These are phyloP conservation scores for Grammothele lineata DNA, from an alignment of 768 basidiomycete species.

Conservation along the genomic window DNA sequence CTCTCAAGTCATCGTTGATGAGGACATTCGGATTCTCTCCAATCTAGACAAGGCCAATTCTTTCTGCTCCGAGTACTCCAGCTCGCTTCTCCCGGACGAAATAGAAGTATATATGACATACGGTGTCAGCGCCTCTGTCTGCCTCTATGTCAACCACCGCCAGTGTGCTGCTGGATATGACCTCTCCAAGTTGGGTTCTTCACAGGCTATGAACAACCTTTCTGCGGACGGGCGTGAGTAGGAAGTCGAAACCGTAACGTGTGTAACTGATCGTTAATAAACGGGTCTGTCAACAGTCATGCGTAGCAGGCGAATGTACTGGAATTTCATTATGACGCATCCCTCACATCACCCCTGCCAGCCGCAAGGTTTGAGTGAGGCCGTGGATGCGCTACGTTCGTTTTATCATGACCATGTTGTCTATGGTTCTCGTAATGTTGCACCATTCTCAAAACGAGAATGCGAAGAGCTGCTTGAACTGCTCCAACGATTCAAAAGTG, in stretches of 20 bases:
- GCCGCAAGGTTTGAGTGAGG: slow-evolving; percentile 39
- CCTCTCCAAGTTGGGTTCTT: slow-evolving; percentile 16
- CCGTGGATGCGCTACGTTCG: slow-evolving; percentile 47
- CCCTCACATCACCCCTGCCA: slow-evolving; percentile 42
- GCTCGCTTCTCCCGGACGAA: slow-evolving; percentile 31
- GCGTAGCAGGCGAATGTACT: slow-evolving; percentile 44
- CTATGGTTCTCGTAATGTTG: slow-evolving; percentile 37
- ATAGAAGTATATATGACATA: slow-evolving; percentile 43
- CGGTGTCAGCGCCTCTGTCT: slow-evolving; percentile 25
- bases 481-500: slow-evolving; percentile 15
- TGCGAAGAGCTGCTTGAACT: slow-evolving; percentile 46
- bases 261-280: too few relatives aligned
- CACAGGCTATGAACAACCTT: slow-evolving; percentile 6
- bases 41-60: slow-evolving; percentile 28
- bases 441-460: slow-evolving; percentile 51
- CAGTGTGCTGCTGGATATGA: slow-evolving; percentile 43
- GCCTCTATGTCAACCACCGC: slow-evolving; percentile 43
- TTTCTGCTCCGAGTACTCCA: slow-evolving; percentile 26
- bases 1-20: slow-evolving; percentile 42
- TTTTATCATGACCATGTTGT: slow-evolving; percentile 49
- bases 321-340: slow-evolving; percentile 48
- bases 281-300: too few relatives aligned
- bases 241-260: too few relatives aligned
- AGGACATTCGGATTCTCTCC: slow-evolving; percentile 42
- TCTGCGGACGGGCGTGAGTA: slow-evolving; percentile 36